Base-by-base conservation (phyloP, 1,139 yeast genomes). In the Hansenula sp. region DNA sequence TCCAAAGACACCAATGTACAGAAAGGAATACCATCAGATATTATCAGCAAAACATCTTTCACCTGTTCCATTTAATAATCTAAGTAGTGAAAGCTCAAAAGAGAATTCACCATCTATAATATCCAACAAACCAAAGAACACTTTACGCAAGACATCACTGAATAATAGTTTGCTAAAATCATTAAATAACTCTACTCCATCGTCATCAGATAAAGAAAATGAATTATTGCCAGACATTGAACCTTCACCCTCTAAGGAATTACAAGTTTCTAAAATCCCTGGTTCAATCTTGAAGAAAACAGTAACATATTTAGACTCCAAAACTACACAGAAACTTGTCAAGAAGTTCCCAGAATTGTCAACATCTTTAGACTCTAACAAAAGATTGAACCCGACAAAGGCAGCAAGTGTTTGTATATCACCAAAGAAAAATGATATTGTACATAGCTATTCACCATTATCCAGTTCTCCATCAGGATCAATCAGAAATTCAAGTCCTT, bases 391-490 rank as follows among this genome's bases (percentile, higher is more conserved):
- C 44, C 69, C 75, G 0, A 64, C 68, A 3, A 69, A 66, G 45
- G 70, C 75, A 1, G 63, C 65, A 38, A 40, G 43, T 37, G 69
- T 73, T 16, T 54, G 68, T 21, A 69, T 75, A 48, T 72, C 77
- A 21, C 75, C 74, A 49, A 61, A 46, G 60, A 64, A 51, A 50
- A 59, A 55, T 45, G 49, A 37, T 19, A 21, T 56, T 41, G 36
- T 52, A 46, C 36, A 46, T 40, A 7, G 10, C 14, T 21, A 33
- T n/a, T 11, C 29, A 3, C 25, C 17, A 16, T 33, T 41, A 21
- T 10, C 37, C 1, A 34, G 19, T 13, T 18, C 36, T 20, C 40
- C 45, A 21, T 30, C 30, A 18, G 32, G 28, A 37, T 24, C 6
- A 21, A 32, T 43, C n/a, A 42, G 41, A 27, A 41, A 43, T 34